phyloP scores from a whole-genome alignment of 2,329 filamentous ascomycete genomes.

The Ophiostoma perfectum region DNA sequence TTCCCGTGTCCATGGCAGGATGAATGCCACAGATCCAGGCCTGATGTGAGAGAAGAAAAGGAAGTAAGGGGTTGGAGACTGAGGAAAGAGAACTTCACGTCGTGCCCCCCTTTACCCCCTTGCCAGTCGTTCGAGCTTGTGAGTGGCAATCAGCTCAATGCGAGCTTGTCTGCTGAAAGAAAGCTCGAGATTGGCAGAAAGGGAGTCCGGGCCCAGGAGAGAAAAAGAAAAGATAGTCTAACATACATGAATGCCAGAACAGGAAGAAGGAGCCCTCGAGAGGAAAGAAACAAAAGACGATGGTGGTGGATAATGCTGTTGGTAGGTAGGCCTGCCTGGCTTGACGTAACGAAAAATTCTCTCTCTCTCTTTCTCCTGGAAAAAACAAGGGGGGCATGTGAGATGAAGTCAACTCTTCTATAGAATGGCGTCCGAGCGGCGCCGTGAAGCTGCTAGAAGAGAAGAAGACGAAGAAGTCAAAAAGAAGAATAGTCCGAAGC shows the following conservation, averaged over 20 bases:
- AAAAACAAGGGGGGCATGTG: constrained; percentile 12
- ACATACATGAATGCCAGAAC: constrained; percentile 17
- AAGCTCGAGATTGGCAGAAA: neutral
- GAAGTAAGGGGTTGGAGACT: constrained; percentile 1
- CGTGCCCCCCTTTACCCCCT: neutral
- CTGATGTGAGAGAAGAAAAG: neutral
- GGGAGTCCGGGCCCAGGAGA: constrained; percentile 11
- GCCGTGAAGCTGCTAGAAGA: constrained; percentile 11
- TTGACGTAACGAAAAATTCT: constrained; percentile 16
- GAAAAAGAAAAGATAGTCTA: constrained; percentile 16
- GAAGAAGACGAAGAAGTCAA: constrained; percentile 10
- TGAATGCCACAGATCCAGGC: neutral
- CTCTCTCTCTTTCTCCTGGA: constrained; percentile 15
- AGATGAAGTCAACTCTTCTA: constrained; percentile 12
- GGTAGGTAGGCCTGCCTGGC: constrained; percentile 15
- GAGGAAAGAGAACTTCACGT: constrained; percentile 8
- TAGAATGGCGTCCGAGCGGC: constrained; percentile 35
- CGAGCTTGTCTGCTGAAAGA: neutral
- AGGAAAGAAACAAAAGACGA: constrained; percentile 17
- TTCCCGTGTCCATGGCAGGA: neutral
- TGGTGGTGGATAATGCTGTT: constrained; percentile 2
- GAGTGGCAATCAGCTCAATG: too few species aligned
- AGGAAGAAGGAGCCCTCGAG: constrained; percentile 14
- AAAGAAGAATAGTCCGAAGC: constrained; percentile 19
- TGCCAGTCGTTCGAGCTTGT: neutral